Conservation (phyloP, 106 monocot genomes). For the Agapanthus africanus region DNA sequence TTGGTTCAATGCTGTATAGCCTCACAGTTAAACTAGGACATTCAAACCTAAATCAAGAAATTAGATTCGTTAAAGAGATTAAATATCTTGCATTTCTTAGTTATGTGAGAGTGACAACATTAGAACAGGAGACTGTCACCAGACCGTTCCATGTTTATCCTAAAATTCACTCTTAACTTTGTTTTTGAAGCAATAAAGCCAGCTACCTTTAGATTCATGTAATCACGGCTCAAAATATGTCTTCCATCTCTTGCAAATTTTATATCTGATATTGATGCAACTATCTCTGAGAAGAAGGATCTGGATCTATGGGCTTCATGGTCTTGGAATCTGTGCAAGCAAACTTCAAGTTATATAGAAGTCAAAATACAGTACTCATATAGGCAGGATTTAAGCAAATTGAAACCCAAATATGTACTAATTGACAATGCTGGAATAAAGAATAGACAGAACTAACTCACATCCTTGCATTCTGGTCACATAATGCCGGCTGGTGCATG, state of each 20-base stretch:
- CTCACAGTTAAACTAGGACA: too few species aligned
- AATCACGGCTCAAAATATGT: constrained; percentile 56
- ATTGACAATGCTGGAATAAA: neutral
- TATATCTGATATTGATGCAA: constrained; percentile 51
- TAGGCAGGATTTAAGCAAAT: neutral
- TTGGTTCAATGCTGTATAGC: too few species aligned
- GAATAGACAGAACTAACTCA: constrained; percentile 19
- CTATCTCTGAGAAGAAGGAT: constrained; percentile 49
- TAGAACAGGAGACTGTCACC: too few species aligned
- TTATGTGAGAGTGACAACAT: too few species aligned
- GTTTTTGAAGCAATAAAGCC: neutral
- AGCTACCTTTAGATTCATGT: constrained; percentile 58
- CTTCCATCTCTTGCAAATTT: constrained; percentile 51
- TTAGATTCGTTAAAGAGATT: too few species aligned
- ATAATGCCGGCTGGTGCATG: constrained; percentile 63
- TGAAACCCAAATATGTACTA: neutral
- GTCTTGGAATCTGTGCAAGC: constrained; percentile 33
- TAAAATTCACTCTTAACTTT: too few species aligned
- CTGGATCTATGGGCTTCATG: constrained; percentile 26
- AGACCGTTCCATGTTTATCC: too few species aligned
- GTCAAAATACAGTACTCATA: neutral
- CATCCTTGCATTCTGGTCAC: constrained; percentile 57
- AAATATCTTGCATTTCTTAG: too few species aligned
- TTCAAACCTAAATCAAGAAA: too few species aligned
- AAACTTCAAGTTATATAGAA: constrained; percentile 4